Conservation (phyloP, 2,329 filamentous ascomycete species). For the Exutisphaerella laricina region DNA sequence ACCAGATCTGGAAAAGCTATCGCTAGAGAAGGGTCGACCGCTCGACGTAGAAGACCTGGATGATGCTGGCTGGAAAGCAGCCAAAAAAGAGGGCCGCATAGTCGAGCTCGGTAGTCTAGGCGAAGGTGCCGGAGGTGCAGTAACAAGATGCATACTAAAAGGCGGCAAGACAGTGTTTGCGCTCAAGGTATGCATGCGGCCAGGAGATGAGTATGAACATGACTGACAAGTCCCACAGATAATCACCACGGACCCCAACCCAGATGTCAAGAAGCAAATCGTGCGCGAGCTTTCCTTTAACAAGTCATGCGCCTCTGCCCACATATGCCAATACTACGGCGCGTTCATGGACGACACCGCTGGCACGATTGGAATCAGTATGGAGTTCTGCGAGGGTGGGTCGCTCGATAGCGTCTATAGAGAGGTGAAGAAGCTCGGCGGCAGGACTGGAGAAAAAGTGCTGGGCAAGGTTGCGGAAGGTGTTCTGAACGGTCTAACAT, state of each 20-base stretch:
- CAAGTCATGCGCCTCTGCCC: constrained; percentile 90
- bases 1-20: constrained; percentile 72
- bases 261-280: constrained; percentile 97
- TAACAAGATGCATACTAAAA: constrained; percentile 83
- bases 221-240: constrained; percentile 55
- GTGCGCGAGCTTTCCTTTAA: constrained; percentile 95
- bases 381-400: constrained; percentile 98
- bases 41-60: constrained; percentile 92
- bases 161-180: constrained; percentile 93
- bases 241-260: constrained; percentile 96
- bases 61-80: constrained; percentile 91
- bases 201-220: not conserved
- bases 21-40: constrained; percentile 72
- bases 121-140: constrained; percentile 91
- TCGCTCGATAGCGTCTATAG: constrained; percentile 95
- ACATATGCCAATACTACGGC: constrained; percentile 97
- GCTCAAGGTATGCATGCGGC: constrained; percentile 66
- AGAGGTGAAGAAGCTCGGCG: constrained; percentile 92
- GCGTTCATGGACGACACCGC: constrained; percentile 95
- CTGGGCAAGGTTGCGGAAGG: constrained; percentile 95
- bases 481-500: constrained; percentile 86
- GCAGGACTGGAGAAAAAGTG: constrained; percentile 93
- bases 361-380: constrained; percentile 94
- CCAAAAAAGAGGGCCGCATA: constrained; percentile 82
- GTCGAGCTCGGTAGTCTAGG: constrained; percentile 83